Base-by-base conservation (phyloP, 495 filamentous ascomycete genomes). In the Physcia stellaris region DNA sequence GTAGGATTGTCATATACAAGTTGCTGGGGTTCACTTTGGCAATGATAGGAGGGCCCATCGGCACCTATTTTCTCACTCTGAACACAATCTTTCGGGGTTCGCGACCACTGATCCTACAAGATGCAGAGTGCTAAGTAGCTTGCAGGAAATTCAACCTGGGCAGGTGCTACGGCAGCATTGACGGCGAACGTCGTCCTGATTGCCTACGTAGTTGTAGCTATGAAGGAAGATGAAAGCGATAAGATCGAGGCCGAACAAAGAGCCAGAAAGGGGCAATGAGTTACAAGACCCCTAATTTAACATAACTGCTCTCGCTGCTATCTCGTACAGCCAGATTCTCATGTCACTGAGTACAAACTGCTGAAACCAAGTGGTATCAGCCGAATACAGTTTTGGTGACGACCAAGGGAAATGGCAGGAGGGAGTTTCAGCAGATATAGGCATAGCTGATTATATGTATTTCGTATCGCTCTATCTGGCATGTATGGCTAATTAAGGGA, bases 161-260 rank as follows among this genome's bases (percentile, higher is more conserved):
- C 86, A 4, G 90, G 86, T 4, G 86, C 73, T 7, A 60, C 75
- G 17, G 90, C 90, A 6, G 92, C 92, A 17, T 59, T 96, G 27
- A 78, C 83, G 45, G 90, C 90, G 21, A 99, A 99, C 55, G 70
- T 85, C 13, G 83, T 99, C 5, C 64, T 99, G 40, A 75, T 99
- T 42, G 79, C 74, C 12, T 99, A 96, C 60, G 75, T 96, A 35
- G 66, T 88, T 42, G 86, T 94, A 1, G 90, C 92, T 21, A 85
- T 94, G 70, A 73, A 70, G 45, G 90, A 98, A 53, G 90, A 98
- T 51, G 66, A 79, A 51, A 65, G 60, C 40, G 80, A 90, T 46
- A 72, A 70, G 24, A 67, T 77, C 15, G 70, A 67, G 27, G 59
- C 63, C 15, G 69, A 70, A 51, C 53, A 61, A 47, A 64, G 68